Evolutionary conservation across 2,329 filamentous ascomycete species (phyloP).

Genomic region (Dactylellina drechsleri): DNA sequence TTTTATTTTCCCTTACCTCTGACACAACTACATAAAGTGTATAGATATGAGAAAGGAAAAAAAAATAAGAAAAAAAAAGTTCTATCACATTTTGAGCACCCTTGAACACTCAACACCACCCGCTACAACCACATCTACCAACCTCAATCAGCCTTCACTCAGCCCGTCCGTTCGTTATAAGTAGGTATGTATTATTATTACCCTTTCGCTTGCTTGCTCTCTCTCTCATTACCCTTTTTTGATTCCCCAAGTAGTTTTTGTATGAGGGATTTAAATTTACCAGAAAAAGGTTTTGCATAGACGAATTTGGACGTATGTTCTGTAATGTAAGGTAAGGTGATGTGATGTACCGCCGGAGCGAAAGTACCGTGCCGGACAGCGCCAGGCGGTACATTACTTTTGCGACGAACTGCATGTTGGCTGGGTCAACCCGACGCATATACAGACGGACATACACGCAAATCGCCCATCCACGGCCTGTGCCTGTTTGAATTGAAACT

Average conservation of each 20-base stretch:
- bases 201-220: conserved; percentile 16
- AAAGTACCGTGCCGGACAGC: no score
- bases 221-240: conserved; percentile 1
- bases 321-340: conserved; percentile 1
- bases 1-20: not conserved
- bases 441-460: not conserved
- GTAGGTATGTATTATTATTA: conserved; percentile 20
- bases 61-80: conserved; percentile 13
- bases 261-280: conserved; percentile 43
- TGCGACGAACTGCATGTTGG: not conserved
- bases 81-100: conserved; percentile 51
- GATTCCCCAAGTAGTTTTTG: not conserved
- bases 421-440: not conserved
- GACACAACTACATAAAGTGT: no score
- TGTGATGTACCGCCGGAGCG: not conserved
- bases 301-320: not conserved
- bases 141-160: conserved; percentile 16
- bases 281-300: conserved; percentile 6
- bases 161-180: no score
- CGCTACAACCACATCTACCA: conserved; percentile 38
- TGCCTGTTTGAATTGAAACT: no score
- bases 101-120: conserved; percentile 48
- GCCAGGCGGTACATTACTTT: not conserved
- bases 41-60: not conserved
- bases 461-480: no score